Evolutionary conservation across 768 basidiomycete genomes (phyloP).

Genomic region (Leccinellum rugosiceps): DNA sequence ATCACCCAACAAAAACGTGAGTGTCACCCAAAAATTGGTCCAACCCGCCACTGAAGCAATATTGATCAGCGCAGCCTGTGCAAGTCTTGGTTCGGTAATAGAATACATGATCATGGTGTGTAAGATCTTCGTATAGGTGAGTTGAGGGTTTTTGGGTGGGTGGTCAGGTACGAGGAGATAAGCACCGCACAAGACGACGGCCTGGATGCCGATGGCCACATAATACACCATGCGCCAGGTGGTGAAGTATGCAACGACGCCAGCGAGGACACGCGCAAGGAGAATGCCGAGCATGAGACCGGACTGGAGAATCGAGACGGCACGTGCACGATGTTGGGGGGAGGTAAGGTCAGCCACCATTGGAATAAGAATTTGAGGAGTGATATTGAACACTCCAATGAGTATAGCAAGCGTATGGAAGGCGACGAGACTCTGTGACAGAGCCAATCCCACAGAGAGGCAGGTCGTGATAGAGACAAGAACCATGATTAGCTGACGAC

Average conservation of each 20-base stretch:
- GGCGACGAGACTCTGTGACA: slow-evolving; percentile 31
- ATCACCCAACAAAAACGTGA: slow-evolving; percentile 45
- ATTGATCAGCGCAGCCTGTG: slow-evolving; percentile 32
- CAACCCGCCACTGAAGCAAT: slow-evolving; percentile 31
- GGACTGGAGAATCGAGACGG: slow-evolving; percentile 33
- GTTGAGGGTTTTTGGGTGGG: slow-evolving; percentile 36
- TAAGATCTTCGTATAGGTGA: slow-evolving; percentile 36
- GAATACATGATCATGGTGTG: slow-evolving; percentile 39
- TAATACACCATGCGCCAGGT: slow-evolving; percentile 42
- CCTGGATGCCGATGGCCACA: slow-evolving; percentile 37
- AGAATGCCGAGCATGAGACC: slow-evolving; percentile 30
- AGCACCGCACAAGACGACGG: slow-evolving; percentile 24
- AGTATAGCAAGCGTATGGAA: slow-evolving; percentile 36
- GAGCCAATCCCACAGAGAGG: slow-evolving; percentile 40
- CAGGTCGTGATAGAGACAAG: slow-evolving; percentile 32
- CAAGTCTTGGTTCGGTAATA: slow-evolving; percentile 40
- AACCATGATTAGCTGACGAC: slow-evolving; percentile 39
- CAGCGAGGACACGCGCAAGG: slow-evolving; percentile 32
- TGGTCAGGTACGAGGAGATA: slow-evolving; percentile 40
- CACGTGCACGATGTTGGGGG: slow-evolving; percentile 18
- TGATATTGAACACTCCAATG: slow-evolving; percentile 39
- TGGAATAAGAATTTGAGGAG: slow-evolving; percentile 39
- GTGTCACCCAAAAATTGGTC: slow-evolving; percentile 38
- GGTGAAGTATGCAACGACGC: slow-evolving; percentile 40
- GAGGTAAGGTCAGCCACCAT: slow-evolving; percentile 45